These are phyloP conservation scores for Nakazawaea pomicola DNA, from an alignment of 805 yeast genomes.

Conservation along the genomic window DNA sequence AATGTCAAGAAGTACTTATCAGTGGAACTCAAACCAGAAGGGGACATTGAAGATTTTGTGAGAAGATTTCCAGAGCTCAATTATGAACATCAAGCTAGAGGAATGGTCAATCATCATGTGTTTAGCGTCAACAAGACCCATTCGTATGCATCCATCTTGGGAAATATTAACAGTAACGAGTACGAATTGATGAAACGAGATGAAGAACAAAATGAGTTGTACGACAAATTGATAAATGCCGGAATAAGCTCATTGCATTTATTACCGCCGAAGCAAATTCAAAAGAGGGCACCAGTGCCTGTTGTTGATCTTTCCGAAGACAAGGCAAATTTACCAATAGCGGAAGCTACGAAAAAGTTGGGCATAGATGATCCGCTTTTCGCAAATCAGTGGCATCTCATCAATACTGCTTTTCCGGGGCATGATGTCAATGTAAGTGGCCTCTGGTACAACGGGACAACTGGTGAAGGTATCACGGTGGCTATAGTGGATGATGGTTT, in stretches of 20 bases:
- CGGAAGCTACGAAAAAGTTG: slow-evolving; percentile 45
- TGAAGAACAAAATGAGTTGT: slow-evolving; percentile 14
- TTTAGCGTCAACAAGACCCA: slow-evolving; percentile 49
- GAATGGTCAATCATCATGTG: slow-evolving; percentile 57
- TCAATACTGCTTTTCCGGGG: slow-evolving; percentile 68
- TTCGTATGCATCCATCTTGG: slow-evolving; percentile 28
- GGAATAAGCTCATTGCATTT: slow-evolving; percentile 46
- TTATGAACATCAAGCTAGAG: slow-evolving; percentile 63
- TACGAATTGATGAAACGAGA: slow-evolving; percentile 26
- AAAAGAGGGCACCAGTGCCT: slow-evolving; percentile 59
- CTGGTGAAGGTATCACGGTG: slow-evolving; percentile 78
- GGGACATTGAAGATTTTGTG: slow-evolving; percentile 31
- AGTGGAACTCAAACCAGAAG: slow-evolving; percentile 41
- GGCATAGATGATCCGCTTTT: slow-evolving; percentile 82
- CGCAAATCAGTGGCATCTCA: slow-evolving; percentile 84
- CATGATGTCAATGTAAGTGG: slow-evolving; percentile 84
- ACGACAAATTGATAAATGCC: slow-evolving; percentile 23
- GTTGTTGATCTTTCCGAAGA: slow-evolving; percentile 42
- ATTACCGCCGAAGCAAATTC: slow-evolving; percentile 48
- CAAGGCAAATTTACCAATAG: slow-evolving; percentile 43
- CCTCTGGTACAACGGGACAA: slow-evolving; percentile 76
- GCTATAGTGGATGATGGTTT: slow-evolving; percentile 95
- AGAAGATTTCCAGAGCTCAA: slow-evolving; percentile 37
- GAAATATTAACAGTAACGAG: slow-evolving; percentile 29
- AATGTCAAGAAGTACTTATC: slow-evolving; percentile 52